Conservation (phyloP, 2,329 filamentous ascomycete species). For the Immersiporthe knoxdaviesiana region DNA sequence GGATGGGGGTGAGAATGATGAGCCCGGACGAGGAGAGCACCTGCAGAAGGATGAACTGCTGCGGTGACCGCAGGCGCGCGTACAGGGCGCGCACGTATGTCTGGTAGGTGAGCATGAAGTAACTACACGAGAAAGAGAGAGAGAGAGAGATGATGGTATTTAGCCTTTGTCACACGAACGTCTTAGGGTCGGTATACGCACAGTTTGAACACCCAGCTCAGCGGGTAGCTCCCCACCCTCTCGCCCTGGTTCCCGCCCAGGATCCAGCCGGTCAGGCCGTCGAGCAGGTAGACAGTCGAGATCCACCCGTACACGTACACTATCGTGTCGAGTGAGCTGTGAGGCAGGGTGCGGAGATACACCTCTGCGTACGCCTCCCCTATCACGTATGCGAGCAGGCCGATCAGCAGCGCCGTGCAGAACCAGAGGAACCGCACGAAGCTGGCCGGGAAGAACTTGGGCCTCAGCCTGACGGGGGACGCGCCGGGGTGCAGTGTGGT, state of each 20-base stretch:
- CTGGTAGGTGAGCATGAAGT: conserved; percentile 72
- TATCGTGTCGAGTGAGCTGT: conserved; percentile 68
- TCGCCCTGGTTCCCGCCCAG: conserved; percentile 68
- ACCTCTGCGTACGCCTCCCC: conserved; percentile 72
- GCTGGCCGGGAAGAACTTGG: conserved; percentile 65
- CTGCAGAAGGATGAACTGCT: conserved; percentile 68
- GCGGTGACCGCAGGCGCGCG: conserved; percentile 66
- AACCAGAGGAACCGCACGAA: conserved; percentile 74
- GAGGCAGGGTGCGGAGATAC: conserved; percentile 68
- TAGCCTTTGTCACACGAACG: conserved; percentile 24
- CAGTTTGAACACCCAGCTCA: conserved; percentile 73
- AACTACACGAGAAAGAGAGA: conserved; percentile 42
- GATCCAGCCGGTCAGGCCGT: conserved; percentile 68
- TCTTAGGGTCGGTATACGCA: conserved; percentile 43
- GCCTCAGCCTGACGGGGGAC: conserved; percentile 48
- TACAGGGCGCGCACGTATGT: conserved; percentile 72
- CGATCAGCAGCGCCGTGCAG: conserved; percentile 64
- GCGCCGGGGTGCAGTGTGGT: conserved; percentile 28
- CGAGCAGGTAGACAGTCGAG: conserved; percentile 65
- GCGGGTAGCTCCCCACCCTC: conserved; percentile 69
- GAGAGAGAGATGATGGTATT: not conserved
- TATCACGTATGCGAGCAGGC: conserved; percentile 67
- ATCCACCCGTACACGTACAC: conserved; percentile 74
- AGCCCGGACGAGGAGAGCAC: conserved; percentile 65
- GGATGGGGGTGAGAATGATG: conserved; percentile 65